phyloP scores from a whole-genome alignment of 148 eudicot species.

The Mesembryanthemum crystallinum region DNA sequence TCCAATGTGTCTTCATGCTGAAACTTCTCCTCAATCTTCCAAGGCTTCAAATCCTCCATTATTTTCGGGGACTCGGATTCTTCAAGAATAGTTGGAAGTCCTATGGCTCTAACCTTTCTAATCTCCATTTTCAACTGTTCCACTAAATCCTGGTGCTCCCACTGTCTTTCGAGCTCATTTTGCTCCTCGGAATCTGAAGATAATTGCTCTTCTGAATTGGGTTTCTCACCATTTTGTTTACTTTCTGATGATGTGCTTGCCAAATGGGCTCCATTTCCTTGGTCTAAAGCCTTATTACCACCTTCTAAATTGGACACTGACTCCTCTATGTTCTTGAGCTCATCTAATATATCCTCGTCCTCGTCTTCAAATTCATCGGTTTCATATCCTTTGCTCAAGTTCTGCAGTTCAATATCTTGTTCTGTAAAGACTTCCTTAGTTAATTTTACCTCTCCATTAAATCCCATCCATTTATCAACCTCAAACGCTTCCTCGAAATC shows the following conservation, averaged over 20 bases:
- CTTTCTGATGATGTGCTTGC: constrained; percentile 4
- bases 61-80: constrained; percentile 83
- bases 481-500: constrained; percentile 52
- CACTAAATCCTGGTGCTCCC: constrained; percentile 96
- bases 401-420: constrained; percentile 31
- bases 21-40: constrained; percentile 83
- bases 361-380: constrained; percentile 41
- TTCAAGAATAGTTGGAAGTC: constrained; percentile 92
- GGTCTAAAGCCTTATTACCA: constrained; percentile 1
- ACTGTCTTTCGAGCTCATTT: constrained; percentile 60
- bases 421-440: neutral
- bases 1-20: constrained; percentile 46
- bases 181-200: constrained; percentile 47
- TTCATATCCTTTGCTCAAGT: constrained; percentile 33
- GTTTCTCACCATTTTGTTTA: constrained; percentile 29
- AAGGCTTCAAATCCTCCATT: constrained; percentile 76
- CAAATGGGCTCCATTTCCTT: neutral
- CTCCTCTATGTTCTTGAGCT: constrained; percentile 40
- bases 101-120: constrained; percentile 74
- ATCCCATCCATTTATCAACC: constrained; percentile 23
- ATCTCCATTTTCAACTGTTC: constrained; percentile 93
- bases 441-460: constrained; percentile 22
- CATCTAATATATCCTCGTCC: constrained; percentile 46
- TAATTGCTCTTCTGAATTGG: constrained; percentile 29
- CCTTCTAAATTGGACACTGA: constrained; percentile 11